phyloP scores from a whole-genome alignment of 164 flowering plant genomes.

The Houttuynia cordata region DNA sequence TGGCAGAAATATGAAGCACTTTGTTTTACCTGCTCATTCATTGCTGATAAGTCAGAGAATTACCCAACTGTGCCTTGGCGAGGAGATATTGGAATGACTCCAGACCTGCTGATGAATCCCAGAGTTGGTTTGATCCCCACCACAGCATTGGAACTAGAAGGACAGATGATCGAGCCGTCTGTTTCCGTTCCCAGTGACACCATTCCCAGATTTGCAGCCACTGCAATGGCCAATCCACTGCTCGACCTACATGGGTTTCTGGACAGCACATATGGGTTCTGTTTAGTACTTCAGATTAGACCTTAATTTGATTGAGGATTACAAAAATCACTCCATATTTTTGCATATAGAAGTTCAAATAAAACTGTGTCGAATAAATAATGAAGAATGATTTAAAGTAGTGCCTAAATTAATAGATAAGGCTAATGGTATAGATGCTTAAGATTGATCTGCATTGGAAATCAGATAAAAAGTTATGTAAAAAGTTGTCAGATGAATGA shows the following conservation, averaged over 20 bases:
- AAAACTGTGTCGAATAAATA: neutral
- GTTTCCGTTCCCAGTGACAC: conserved; percentile 32
- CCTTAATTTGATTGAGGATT: too few relatives aligned
- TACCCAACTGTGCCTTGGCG: conserved; percentile 32
- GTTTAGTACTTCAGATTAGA: neutral
- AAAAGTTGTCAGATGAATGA: too few relatives aligned
- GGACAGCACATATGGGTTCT: conserved; percentile 26
- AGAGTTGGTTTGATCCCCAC: conserved; percentile 39
- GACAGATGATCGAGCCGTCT: conserved; percentile 27
- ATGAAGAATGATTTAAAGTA: too few relatives aligned
- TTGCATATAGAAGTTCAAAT: neutral
- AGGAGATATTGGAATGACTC: conserved; percentile 25
- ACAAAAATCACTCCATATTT: too few relatives aligned
- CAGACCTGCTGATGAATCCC: conserved; percentile 39
- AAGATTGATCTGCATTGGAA: too few relatives aligned
- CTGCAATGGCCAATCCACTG: conserved; percentile 29
- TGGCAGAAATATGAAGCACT: neutral
- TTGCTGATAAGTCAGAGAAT: neutral
- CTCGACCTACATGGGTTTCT: conserved; percentile 25
- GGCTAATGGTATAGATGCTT: too few relatives aligned
- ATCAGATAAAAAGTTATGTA: too few relatives aligned
- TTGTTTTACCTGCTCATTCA: too few relatives aligned
- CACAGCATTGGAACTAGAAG: conserved; percentile 16
- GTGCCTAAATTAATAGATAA: too few relatives aligned
- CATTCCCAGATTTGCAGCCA: conserved; percentile 28